Evolutionary conservation across 2,329 filamentous ascomycete species (phyloP), one percentile per base, ranked within the genome.

Genomic region (Taxawa tesnikishii): DNA sequence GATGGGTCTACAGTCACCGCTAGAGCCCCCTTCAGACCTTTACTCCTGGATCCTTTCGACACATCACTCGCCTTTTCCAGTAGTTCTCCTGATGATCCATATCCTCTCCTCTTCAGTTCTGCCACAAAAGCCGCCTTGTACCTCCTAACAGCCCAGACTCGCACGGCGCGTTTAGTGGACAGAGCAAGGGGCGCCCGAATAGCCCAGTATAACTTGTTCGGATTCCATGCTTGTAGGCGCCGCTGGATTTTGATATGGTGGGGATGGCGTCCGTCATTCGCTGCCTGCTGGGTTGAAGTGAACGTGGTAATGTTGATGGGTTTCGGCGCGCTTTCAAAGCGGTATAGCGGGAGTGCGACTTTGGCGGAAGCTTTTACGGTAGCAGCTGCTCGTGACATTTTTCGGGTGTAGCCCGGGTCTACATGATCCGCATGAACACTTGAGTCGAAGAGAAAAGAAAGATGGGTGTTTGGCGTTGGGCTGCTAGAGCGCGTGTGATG

Each of bases 171-270:
- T 34, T 62, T 66, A 14, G 49, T 47, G 3, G 40, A 33, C 45
- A 48, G 32, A 38, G 44, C 38, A 32, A 50, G 39, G 35, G 49
- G 40, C n/a, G 41, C 31, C 35, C 57, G 43, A 5, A 65, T 56
- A 11, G 51, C 48, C 62, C 63, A 69, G 59, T 67, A 67, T 12
- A 74, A 53, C 19, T 51, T 53, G 43, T 58, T 51, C 7, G 47
- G 42, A 33, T 53, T 40, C 36, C 50, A 49, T 10, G 34, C 29
- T 4, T 33, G 34, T 7, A 47, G 26, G 2, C 40, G 34, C 5
- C 46, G 40, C 10, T 29, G 27, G 3, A 43, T 50, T 25, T 58
- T 51, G 26, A 61, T 56, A 34, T 50, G 36, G 13, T 45, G 38
- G 4, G 52, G 50, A 29, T 55, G 49, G 11, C 29, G 38, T 3